Conservation (phyloP, 345 rosid genomes). For the Carallia pectinifolia region DNA sequence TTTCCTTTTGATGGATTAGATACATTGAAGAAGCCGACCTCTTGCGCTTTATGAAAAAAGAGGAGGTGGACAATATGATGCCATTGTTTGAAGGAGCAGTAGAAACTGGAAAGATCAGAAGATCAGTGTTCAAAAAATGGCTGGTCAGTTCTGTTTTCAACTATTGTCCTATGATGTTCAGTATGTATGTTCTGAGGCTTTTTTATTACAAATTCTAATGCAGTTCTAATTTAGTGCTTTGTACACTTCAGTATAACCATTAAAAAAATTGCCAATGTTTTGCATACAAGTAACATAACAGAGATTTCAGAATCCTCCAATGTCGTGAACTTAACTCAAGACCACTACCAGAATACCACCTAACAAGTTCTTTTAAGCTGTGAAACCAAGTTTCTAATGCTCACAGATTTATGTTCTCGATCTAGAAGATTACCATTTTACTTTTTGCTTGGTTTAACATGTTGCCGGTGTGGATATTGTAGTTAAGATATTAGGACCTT, state of each 20-base stretch:
- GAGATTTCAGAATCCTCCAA: not conserved
- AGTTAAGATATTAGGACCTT: not conserved
- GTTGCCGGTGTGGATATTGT: too few relatives aligned
- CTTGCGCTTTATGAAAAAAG: constrained; percentile 56
- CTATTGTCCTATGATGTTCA: too few relatives aligned
- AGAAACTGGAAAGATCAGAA: constrained; percentile 59
- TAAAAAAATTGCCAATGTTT: not conserved
- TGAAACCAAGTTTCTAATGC: too few relatives aligned
- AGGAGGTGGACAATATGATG: constrained; percentile 50
- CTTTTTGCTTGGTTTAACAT: too few relatives aligned
- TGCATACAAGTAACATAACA: not conserved
- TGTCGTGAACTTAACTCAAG: not conserved
- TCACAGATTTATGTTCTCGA: too few relatives aligned
- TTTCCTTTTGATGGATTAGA: constrained; percentile 29
- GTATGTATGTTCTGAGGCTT: too few relatives aligned
- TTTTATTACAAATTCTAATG: not conserved
- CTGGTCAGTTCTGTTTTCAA: constrained; percentile 37
- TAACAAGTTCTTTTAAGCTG: too few relatives aligned
- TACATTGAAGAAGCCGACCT: constrained; percentile 68
- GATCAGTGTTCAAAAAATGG: constrained; percentile 59
- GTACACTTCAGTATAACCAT: not conserved
- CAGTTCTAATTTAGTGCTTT: not conserved
- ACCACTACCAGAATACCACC: not conserved
- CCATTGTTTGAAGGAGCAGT: constrained; percentile 52
- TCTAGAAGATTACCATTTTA: too few relatives aligned